A percentile compares a stretch with the other conserved stretches of the same genome.
Conservation (phyloP, 139 green algal genomes). For the Diplosphaera chodatii region DNA sequence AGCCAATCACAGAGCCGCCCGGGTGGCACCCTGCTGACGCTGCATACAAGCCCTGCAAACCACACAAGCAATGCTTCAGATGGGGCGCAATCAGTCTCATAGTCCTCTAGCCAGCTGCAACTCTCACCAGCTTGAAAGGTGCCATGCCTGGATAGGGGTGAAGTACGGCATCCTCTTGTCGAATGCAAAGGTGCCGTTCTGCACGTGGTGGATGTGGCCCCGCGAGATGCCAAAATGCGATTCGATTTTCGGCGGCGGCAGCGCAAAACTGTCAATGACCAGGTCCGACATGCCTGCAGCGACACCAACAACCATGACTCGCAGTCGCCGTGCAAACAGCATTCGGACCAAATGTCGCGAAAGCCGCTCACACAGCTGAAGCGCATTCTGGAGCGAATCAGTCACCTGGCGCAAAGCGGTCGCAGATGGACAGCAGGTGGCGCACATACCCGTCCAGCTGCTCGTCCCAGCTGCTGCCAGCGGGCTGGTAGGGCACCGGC, state of each 20-base stretch:
- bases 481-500: conserved; percentile 31
- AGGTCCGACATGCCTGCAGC: conserved; percentile 36
- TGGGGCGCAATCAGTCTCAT: too few species aligned
- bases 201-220: conserved; percentile 61
- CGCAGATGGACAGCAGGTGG: conserved; percentile 36
- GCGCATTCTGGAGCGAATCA: too few species aligned
- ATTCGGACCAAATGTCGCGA: too few species aligned
- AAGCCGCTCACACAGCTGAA: too few species aligned
- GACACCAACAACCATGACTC: too few species aligned
- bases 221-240: conserved; percentile 50
- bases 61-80: too few species aligned
- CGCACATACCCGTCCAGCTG: conserved; percentile 35
- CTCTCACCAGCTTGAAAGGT: too few species aligned
- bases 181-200: conserved; percentile 45
- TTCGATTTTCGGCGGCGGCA: conserved; percentile 47
- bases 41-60: conserved; percentile 46
- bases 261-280: conserved; percentile 40
- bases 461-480: conserved; percentile 34
- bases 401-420: conserved; percentile 41
- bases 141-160: conserved; percentile 14
- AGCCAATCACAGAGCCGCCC: conserved; percentile 41
- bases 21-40: conserved; percentile 43
- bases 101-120: too few species aligned
- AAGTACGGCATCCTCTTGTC: conserved; percentile 43
- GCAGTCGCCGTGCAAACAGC: too few species aligned